Conservation (phyloP, 352 stramenopile genomes). For the Globisporangium viniferum region DNA sequence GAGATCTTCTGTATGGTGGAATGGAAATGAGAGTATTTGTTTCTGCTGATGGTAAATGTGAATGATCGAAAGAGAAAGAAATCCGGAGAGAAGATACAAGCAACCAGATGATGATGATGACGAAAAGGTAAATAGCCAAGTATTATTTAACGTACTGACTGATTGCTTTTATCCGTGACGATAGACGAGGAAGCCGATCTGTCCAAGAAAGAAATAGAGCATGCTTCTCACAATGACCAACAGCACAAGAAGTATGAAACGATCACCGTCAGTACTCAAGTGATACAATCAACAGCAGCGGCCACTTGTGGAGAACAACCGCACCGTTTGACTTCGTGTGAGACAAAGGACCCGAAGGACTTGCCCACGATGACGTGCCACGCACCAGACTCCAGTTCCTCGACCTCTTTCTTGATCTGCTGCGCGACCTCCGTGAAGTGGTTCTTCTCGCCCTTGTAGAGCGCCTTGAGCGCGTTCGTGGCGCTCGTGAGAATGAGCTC, state of each 20-base stretch:
- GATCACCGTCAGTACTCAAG: background rate
- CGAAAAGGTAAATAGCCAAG: constrained; percentile 13
- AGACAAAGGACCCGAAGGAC: constrained; percentile 83
- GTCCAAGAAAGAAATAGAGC: constrained; percentile 79
- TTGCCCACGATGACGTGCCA: constrained; percentile 88
- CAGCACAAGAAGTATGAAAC: background rate
- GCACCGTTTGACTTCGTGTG: constrained; percentile 82
- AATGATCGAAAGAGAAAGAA: background rate
- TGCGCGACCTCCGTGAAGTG: constrained; percentile 81
- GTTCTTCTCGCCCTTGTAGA: constrained; percentile 85
- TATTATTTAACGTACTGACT: constrained; percentile 32
- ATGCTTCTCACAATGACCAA: constrained; percentile 35
- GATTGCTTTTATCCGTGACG: constrained; percentile 45
- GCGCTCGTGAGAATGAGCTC: constrained; percentile 67
- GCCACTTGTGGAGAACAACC: constrained; percentile 2
- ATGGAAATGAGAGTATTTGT: background rate
- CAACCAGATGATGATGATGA: background rate
- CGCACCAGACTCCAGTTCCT: constrained; percentile 58
- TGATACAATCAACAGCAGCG: background rate
- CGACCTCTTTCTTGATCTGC: constrained; percentile 77
- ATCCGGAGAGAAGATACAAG: background rate
- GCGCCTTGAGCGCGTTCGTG: constrained; percentile 74
- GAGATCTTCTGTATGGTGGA: background rate
- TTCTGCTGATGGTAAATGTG: background rate
- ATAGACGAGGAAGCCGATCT: constrained; percentile 80